Conservation (phyloP, 1,284 basidiomycete genomes). For the Ceratobasidium sp. region DNA sequence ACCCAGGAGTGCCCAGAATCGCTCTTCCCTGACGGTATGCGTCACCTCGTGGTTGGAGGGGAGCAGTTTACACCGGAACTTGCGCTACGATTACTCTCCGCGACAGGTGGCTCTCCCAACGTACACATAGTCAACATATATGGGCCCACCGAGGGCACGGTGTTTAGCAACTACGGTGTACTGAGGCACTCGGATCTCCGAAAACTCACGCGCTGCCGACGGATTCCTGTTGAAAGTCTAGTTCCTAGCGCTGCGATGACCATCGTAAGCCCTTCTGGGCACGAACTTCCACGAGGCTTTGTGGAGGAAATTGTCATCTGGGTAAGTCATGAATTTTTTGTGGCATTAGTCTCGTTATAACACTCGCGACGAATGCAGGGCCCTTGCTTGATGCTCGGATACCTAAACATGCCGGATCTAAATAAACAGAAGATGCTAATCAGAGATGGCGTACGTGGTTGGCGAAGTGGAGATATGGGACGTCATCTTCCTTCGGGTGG, state of each 20-base stretch:
- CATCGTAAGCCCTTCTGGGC: background rate
- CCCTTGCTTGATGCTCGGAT: constrained; percentile 10
- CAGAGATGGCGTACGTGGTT: constrained; percentile 22
- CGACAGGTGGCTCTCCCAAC: background rate
- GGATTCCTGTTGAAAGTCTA: background rate
- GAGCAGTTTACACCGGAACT: background rate
- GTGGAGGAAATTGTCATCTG: constrained; percentile 23
- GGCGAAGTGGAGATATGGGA: constrained; percentile 17
- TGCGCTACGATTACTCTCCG: background rate
- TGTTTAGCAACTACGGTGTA: background rate
- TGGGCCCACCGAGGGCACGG: constrained; percentile 23
- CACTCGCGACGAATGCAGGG: background rate
- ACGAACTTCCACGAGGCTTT: constrained; percentile 9
- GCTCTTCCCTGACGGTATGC: constrained; percentile 22
- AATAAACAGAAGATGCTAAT: background rate
- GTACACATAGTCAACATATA: background rate
- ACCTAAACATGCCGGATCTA: background rate
- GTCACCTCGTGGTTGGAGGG: constrained; percentile 8
- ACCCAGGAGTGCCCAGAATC: background rate
- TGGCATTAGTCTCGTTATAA: background rate
- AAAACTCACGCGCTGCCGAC: background rate
- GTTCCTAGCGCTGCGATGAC: constrained; percentile 14
- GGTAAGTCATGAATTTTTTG: background rate
- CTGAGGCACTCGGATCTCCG: background rate
- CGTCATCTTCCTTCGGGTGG: constrained; percentile 12